Conservation (phyloP, 495 filamentous ascomycete species). For the Neurospora sp. region DNA sequence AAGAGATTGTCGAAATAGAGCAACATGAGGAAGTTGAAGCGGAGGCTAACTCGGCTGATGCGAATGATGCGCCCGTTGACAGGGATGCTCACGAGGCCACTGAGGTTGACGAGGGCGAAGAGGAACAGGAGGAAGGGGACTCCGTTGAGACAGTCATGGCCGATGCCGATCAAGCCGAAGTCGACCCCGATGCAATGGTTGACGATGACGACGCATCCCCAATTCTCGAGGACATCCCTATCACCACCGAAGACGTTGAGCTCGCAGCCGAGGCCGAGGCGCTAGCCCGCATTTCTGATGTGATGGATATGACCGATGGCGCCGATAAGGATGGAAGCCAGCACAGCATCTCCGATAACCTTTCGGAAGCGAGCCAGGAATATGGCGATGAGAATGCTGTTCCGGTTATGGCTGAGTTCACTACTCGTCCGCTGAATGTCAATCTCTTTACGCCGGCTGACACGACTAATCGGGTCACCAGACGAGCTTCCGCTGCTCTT, state of each 20-base stretch:
- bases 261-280: slow-evolving; percentile 37
- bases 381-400: slow-evolving; percentile 53
- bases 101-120: slow-evolving; percentile 15
- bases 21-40: neutral
- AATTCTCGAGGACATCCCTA: slow-evolving; percentile 25
- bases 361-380: slow-evolving; percentile 50
- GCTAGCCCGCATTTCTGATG: neutral
- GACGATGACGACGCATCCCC: slow-evolving; percentile 15
- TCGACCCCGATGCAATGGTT: neutral
- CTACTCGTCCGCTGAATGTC: neutral
- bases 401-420: slow-evolving; percentile 20
- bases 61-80: slow-evolving; percentile 15
- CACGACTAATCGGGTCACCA: neutral
- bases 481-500: neutral
- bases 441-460: neutral
- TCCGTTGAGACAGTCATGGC: neutral
- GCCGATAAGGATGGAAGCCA: neutral
- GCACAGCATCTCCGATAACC: slow-evolving; percentile 25
- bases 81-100: slow-evolving; percentile 34
- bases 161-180: neutral
- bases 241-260: slow-evolving; percentile 36
- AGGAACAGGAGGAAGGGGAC: slow-evolving; percentile 19
- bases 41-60: neutral
- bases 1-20: neutral
- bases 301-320: neutral